Evolutionary conservation across 345 rosid genomes (phyloP), one percentile per base, ranked within the genome.

Genomic region (Aquilaria yunnanensis): DNA sequence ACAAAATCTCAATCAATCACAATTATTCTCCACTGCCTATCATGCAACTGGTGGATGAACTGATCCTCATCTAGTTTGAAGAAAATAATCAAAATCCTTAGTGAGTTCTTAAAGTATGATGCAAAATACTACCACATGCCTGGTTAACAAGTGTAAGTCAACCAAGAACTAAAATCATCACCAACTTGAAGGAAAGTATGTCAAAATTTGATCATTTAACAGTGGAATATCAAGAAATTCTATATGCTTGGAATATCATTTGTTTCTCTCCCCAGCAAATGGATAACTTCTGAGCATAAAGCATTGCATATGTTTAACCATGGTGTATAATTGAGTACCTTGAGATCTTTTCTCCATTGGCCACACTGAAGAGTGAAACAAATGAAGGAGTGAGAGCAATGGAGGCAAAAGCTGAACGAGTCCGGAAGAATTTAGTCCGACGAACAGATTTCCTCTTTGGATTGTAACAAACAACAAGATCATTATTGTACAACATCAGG

Each of bases 401-500:
- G n/a, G 16, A 1, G 3, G 16, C 1, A 12, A 51, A 51, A 5
- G n/a, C 54, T 1, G 8, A n/a, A 3, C 7, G 8, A 6, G 16
- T 52, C 10, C 31, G 1, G 30, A 14, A 52, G 30, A 52, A n/a
- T 14, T 14, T 14, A 52, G 55, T 52, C 30, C 10, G 31, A 2
- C 31, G n/a, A 5, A 16, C 9, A 23, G 23, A n/a, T 4, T 14
- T 30, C 30, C 30, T 14, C 30, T 16, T 14, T 10, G 30, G 31
- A 52, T 52, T 52, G 55, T 52, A 52, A 14, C 55, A 52, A 16
- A 52, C 55, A n/a, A 52, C 55, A 14, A 52, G 3, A 8, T 52
- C 55, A 16, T 52, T 30, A 7, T 52, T 52, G 55, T n/a, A 52
- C 4, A 30, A 52, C 30, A 52, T 14, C 14, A 52, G 55, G 16